Evolutionary conservation across 2,329 filamentous ascomycete genomes (phyloP).

Genomic region (Pleomassaria siparia): DNA sequence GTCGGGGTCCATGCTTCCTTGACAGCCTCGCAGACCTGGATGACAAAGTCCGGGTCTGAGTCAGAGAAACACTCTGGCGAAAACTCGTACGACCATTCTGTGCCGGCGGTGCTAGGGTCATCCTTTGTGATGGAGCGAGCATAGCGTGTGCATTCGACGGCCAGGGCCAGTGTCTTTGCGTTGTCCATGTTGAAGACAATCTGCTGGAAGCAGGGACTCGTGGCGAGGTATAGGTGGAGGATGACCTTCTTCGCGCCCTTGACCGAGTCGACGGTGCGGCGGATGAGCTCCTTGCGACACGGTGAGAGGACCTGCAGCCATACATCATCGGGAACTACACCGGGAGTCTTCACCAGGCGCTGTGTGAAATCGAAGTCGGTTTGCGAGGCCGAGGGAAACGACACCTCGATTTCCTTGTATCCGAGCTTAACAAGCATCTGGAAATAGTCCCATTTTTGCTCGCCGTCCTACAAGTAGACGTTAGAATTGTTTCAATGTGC

Average conservation of each 20-base stretch:
- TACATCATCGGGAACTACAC: conserved; percentile 82
- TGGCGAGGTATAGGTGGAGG: conserved; percentile 93
- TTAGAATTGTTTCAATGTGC: background rate
- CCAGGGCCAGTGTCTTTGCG: conserved; percentile 77
- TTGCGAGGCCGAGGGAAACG: conserved; percentile 90
- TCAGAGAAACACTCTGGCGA: conserved; percentile 90
- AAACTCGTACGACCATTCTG: conserved; percentile 79
- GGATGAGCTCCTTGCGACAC: conserved; percentile 88
- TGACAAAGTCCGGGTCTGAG: conserved; percentile 77
- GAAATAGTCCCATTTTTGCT: conserved; percentile 95
- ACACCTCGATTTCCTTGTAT: conserved; percentile 97
- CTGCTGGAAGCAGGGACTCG: conserved; percentile 90
- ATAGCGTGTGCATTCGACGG: conserved; percentile 81
- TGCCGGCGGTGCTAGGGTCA: conserved; percentile 58
- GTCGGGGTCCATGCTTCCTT: conserved; percentile 90
- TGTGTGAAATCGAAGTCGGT: conserved; percentile 96
- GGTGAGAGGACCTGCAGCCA: conserved; percentile 90
- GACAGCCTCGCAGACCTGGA: conserved; percentile 86
- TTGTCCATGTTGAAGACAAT: conserved; percentile 88
- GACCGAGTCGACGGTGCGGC: conserved; percentile 83
- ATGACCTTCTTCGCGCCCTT: conserved; percentile 90
- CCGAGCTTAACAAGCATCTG: conserved; percentile 89
- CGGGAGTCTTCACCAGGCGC: conserved; percentile 80
- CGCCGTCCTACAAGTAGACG: conserved; percentile 66
- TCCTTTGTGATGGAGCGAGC: conserved; percentile 89